Evolutionary conservation across 2,329 filamentous ascomycete species (phyloP).

Genomic region (Ophiosphaerella herpotricha): DNA sequence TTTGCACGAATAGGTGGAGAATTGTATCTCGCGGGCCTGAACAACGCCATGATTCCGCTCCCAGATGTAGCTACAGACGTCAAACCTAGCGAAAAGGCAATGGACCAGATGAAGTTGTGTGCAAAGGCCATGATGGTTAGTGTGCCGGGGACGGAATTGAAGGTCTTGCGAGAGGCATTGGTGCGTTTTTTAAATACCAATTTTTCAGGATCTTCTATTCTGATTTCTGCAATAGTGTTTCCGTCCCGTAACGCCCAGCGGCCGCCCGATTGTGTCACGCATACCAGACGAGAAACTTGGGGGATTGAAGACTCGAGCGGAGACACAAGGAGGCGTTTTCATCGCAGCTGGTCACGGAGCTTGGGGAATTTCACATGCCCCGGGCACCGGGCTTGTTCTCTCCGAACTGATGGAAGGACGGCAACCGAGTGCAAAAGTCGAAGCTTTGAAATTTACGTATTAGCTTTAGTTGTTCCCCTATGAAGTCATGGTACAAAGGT

Average conservation of each 20-base stretch:
- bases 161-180: conserved; percentile 67
- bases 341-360: conserved; percentile 75
- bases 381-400: conserved; percentile 73
- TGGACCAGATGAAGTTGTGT: conserved; percentile 57
- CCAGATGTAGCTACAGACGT: conserved; percentile 61
- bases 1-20: conserved; percentile 70
- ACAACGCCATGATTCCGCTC: conserved; percentile 63
- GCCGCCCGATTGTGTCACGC: conserved; percentile 65
- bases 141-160: conserved; percentile 56
- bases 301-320: conserved; percentile 49
- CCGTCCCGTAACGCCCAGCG: conserved; percentile 68
- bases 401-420: conserved; percentile 70
- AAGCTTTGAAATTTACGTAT: conserved; percentile 49
- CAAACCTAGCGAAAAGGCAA: conserved; percentile 52
- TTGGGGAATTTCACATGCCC: conserved; percentile 64
- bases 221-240: conserved; percentile 60
- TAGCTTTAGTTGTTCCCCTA: not conserved
- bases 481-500: too few species aligned
- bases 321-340: conserved; percentile 66
- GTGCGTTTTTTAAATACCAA: conserved; percentile 23
- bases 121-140: conserved; percentile 56
- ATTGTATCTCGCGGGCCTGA: conserved; percentile 75
- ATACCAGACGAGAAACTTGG: conserved; percentile 64
- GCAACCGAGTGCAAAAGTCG: conserved; percentile 63
- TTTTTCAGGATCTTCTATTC: not conserved